Evolutionary conservation across 139 green algal species (phyloP), one percentile per base, ranked within the genome.

Genomic region (Pseudopediastrum boryanum): DNA sequence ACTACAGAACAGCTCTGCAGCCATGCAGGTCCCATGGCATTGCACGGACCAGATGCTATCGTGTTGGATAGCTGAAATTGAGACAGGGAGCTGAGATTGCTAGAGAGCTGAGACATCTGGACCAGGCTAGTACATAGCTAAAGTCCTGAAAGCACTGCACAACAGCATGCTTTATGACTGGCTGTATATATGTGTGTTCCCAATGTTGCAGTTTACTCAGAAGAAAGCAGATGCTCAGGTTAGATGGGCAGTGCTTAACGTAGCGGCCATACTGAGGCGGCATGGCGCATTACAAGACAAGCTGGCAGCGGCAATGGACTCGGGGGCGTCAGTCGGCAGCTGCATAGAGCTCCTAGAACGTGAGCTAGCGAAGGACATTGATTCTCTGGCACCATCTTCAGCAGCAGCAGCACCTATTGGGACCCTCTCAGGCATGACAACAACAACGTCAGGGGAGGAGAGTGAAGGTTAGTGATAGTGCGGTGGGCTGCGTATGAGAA

Each of bases 231-330:
- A 98, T 77, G 85, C 78, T 10, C 82, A 95, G 71, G 89, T 98
- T 29, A 88, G 96, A 9, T 99, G 94, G 94, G 90, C 95, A 12
- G 93, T 98, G 35, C 83, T 99, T 23, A 98, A 98, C 70, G 90
- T 89, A 3, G 89, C 93, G 0, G 79, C 79, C 2, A 70, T 99
- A 25, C 82, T 99, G 83, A 78, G 92, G n/a, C 76, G 88, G 33
- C 92, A 99, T 73, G 76, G 68, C 1, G 68, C 43, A 0, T 41
- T 88, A 23, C 95, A 98, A 35, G 72, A 90, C 33, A 71, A 82
- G 62, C 71, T 99, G 27, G 92, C 89, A 0, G 81, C 81, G 0
- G 89, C 87, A 4, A 98, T 98, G 95, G 35, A 44, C 0, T 1
- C 35, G 2, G 92, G 92, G 0, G 75, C 44, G 9, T 83, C 68